Base-by-base conservation (phyloP, 176 grass and related monocot species). In the Chrysopogon serrulatus region DNA sequence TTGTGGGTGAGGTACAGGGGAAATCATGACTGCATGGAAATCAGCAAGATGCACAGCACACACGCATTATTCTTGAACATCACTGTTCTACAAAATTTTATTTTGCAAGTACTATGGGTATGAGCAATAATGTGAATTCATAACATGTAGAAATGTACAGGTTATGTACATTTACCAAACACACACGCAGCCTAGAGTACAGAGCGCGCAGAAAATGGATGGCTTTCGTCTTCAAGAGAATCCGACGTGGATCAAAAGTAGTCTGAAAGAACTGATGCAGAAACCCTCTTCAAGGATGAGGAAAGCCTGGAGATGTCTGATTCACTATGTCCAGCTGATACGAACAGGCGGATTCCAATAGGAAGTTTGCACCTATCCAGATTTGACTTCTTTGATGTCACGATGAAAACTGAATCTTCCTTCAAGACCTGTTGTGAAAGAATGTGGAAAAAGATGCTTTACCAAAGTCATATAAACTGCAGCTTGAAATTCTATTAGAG, bases 391-490 rank as follows among this genome's bases (percentile, higher is more conserved):
- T 98, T 95, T 6, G 91, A 93, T 27, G 82, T 72, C 67, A 93
- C 91, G 17, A 98, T 78, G 76, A 95, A 91, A 76, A 98, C 92
- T 10, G 91, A 95, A 90, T 98, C 96, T 79, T 98, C 93, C 73
- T 92, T 88, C 84, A 95, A 81, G 45, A 87, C 63, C 96, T 98
- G 73, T 71, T 27, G 14, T 59, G 35, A 83, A 81, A 44, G 2
- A 66, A 74, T 19, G 27, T 68, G 79, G 83, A 71, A 85, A 42
- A 64, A 73, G 23, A 48, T 63, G 68, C 35, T 33, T 88, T 51
- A 56, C 3, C 36, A 83, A 88, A 16, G 41, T 23, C 35, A 45
- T 39, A 64, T 37, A 39, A 81, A 67, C 13, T 76, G 61, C 41
- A 40, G 0, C 42, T 67, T 14, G 9, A 86, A 45, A 30, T 79